Conservation (phyloP, 1,284 basidiomycete species). For the Microbotryum intermedium region DNA sequence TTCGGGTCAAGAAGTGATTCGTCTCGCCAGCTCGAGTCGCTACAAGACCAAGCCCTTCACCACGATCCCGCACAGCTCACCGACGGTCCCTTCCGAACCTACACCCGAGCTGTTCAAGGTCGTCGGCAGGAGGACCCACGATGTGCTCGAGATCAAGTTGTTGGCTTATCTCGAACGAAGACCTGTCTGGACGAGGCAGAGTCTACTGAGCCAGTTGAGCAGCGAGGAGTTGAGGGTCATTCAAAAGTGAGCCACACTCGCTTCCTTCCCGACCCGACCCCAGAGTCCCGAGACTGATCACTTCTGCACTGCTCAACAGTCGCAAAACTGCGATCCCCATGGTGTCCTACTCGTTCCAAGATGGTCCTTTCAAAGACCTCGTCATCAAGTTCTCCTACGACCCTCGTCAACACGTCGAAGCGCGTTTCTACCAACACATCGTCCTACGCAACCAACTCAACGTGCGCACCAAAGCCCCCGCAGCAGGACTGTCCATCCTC, state of each 20-base stretch:
- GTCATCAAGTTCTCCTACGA: conserved; percentile 83
- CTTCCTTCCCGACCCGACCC: no score
- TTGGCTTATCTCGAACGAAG: conserved; percentile 53
- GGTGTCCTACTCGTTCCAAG: conserved; percentile 71
- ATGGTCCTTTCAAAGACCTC: conserved; percentile 89
- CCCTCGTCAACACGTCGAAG: conserved; percentile 60
- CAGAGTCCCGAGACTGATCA: no score
- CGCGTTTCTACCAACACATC: conserved; percentile 52
- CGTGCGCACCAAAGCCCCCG: conserved; percentile 18
- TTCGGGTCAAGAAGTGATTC: conserved; percentile 53
- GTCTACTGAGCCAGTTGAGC: conserved; percentile 74
- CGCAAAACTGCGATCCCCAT: conserved; percentile 45
- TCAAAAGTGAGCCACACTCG: conserved; percentile 50
- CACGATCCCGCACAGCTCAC: conserved; percentile 45
- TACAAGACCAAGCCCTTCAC: conserved; percentile 69
- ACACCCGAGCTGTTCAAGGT: no score
- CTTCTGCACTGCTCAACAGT: conserved; percentile 25
- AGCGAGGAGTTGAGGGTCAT: conserved; percentile 58
- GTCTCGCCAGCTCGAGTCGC: conserved; percentile 65
- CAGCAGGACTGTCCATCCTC: neutral
- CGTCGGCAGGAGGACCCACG: neutral
- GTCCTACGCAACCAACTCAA: conserved; percentile 29
- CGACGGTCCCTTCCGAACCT: no score
- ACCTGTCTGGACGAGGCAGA: conserved; percentile 79
- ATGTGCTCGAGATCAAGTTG: conserved; percentile 42